These are phyloP conservation scores for Coccomyxa sp. DNA, from an alignment of 139 green algal genomes.

Conservation along the genomic window DNA sequence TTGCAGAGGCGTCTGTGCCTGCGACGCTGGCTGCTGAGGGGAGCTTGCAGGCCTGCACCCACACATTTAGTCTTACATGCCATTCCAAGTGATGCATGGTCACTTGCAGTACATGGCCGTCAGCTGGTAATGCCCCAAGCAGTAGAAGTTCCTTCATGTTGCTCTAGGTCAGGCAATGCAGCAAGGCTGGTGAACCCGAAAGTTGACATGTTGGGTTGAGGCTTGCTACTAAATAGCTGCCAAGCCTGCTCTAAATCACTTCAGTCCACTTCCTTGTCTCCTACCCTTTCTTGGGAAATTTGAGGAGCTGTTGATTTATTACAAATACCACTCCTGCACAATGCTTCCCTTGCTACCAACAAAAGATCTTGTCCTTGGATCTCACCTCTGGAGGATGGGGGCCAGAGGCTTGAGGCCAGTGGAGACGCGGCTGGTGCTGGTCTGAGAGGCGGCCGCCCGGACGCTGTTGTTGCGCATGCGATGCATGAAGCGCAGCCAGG, in stretches of 20 bases:
- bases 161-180: neutral
- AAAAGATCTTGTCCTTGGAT: neutral
- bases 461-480: conserved; percentile 23
- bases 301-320: neutral
- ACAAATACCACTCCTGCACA: neutral
- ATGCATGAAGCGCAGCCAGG: conserved; percentile 64
- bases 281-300: no score
- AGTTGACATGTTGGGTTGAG: no score
- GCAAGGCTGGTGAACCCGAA: no score
- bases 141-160: neutral
- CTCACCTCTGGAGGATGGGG: neutral
- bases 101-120: neutral
- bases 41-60: neutral
- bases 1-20: no score
- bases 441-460: neutral
- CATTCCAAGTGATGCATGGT: neutral
- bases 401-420: neutral
- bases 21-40: neutral
- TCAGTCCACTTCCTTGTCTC: no score
- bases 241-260: no score
- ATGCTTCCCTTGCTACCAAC: neutral
- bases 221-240: no score
- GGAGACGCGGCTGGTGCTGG: no score
- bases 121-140: neutral
- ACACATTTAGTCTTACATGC: neutral